Evolutionary conservation across 106 monocot genomes (phyloP).

Genomic region (Dendrobium chrysotoxum): DNA sequence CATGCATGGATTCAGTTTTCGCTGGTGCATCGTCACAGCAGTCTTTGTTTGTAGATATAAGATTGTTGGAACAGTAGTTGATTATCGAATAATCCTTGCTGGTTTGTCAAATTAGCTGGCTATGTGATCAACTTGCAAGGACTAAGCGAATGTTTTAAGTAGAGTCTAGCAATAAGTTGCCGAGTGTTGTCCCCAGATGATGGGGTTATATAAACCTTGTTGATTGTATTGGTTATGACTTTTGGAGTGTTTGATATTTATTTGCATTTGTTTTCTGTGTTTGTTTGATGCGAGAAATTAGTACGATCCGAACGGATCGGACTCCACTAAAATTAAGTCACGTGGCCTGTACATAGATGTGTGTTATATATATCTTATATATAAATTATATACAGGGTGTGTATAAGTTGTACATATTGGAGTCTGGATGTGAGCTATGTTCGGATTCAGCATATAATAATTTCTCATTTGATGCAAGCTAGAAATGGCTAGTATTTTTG

Average conservation of each 20-base stretch:
- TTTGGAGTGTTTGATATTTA: not conserved
- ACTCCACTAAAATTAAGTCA: no score
- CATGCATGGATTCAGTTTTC: not conserved
- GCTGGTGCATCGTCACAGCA: not conserved
- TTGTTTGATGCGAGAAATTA: not conserved
- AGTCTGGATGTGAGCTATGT: no score
- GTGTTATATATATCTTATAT: no score
- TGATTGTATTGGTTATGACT: not conserved
- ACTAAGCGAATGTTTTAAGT: not conserved
- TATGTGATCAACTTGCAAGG: not conserved
- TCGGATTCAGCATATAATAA: no score
- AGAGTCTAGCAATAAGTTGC: not conserved
- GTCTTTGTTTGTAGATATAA: conserved; percentile 2
- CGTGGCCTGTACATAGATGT: no score
- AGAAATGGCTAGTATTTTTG: no score
- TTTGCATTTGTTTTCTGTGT: not conserved
- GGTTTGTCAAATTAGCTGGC: not conserved
- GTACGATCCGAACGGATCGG: accelerated
- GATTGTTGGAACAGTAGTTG: not conserved
- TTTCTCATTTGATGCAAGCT: not conserved
- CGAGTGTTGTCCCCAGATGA: not conserved
- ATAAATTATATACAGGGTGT: no score
- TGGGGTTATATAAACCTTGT: not conserved
- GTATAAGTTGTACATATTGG: no score
- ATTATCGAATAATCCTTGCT: conserved; percentile 1